Evolutionary conservation across 257 asterid genomes (phyloP), one percentile per base, ranked within the genome.

Genomic region (Petrea volubilis): DNA sequence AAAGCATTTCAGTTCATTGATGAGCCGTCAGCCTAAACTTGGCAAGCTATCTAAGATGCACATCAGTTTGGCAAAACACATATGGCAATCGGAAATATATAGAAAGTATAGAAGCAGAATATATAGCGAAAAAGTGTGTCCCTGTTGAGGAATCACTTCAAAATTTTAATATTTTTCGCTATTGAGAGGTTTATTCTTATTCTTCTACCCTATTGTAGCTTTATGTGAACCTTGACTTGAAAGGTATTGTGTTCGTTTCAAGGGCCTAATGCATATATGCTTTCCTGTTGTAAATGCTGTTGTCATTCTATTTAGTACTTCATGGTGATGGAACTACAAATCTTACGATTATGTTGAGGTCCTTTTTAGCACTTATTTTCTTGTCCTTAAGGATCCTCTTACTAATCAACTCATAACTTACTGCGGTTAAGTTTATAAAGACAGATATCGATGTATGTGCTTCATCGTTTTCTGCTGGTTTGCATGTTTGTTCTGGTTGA

Each of bases 31-130:
- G 67, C 40, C 51, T 44, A 41, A 49, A 7, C 10, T 68, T 38
- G n/a, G 52, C 66, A 8, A 17, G 33, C 55, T 27, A 9, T 55
- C 33, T 43, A 70, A 74, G 51, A 28, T 51, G 75, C 43, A 43
- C 28, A 20, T 25, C 38, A 25, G 57, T 14, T 24, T 1, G 27
- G 15, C n/a, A 23, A 33, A 40, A 52, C n/a, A 18, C 63, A n/a
- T 51, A 29, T 40, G 18, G 72, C 33, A 27, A 47, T 20, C 3
- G 17, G 62, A 56, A 7, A 64, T n/a, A 64, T 34, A 44, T 43
- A 17, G 36, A 4, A 20, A 23, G 40, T 36, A 53, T 6, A 41
- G 51, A 25, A 46, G 20, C 58, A 46, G 34, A 56, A 49, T 34
- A 60, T 60, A 41, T 50, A 71, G 60, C 13, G 43, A 28, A 24